phyloP scores from a whole-genome alignment of 2,329 filamentous ascomycete species.

The Colletotrichum cereale region DNA sequence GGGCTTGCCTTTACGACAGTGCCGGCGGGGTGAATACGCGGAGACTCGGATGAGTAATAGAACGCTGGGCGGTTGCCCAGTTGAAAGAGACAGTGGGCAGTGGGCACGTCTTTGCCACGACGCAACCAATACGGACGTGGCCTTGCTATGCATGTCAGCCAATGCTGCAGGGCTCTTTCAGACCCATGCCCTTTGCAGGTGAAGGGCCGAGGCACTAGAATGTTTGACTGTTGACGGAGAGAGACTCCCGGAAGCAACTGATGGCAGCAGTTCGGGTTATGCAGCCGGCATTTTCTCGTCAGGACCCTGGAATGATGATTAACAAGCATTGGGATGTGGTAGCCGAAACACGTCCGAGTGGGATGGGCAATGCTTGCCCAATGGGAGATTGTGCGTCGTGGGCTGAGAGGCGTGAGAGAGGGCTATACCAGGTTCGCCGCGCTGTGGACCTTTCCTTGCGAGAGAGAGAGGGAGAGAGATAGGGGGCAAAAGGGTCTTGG shows the following conservation, averaged over 20 bases:
- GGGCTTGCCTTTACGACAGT: background rate
- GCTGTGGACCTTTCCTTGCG: background rate
- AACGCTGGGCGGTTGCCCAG: conserved; percentile 8
- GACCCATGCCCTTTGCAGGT: conserved; percentile 14
- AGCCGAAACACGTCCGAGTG: conserved; percentile 13
- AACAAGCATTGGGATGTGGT: background rate
- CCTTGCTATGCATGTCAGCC: conserved; percentile 23
- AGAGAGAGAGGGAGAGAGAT: background rate
- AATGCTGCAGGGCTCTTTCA: conserved; percentile 24
- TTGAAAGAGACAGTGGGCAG: conserved; percentile 3
- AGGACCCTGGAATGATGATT: background rate
- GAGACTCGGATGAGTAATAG: conserved; percentile 33
- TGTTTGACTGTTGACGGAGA: conserved; percentile 16
- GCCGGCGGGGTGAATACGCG: conserved; percentile 20
- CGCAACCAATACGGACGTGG: conserved; percentile 21
- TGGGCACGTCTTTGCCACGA: conserved; percentile 11
- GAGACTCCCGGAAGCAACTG: conserved; percentile 12
- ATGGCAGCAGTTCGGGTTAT: background rate
- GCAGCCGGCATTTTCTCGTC: conserved; percentile 10
- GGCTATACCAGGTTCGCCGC: background rate
- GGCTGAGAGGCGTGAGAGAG: background rate
- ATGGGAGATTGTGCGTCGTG: background rate
- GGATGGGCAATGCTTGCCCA: conserved; percentile 32
- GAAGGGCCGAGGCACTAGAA: conserved; percentile 7
- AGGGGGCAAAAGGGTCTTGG: background rate